Evolutionary conservation across 1,284 basidiomycete genomes (phyloP).

Genomic region (Malassezia japonica): DNA sequence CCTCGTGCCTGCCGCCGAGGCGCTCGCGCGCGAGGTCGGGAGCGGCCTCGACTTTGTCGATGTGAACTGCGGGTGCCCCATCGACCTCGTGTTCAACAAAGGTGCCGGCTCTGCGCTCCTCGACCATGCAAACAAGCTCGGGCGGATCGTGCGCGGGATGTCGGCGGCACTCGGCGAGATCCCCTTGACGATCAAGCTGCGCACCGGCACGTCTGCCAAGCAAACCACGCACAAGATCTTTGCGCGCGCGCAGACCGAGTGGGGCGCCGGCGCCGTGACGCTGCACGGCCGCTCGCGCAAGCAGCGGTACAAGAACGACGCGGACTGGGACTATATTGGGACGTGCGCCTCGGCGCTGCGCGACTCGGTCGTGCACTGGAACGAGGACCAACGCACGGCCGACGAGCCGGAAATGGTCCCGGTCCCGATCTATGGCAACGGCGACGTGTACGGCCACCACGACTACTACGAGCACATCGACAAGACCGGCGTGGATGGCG

Average conservation of each 20-base stretch:
- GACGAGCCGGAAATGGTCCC: conserved; percentile 54
- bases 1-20: conserved; percentile 73
- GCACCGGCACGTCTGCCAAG: conserved; percentile 65
- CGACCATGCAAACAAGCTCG: conserved; percentile 69
- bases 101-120: conserved; percentile 85
- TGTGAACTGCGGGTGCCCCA: conserved; percentile 91
- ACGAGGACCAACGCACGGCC: conserved; percentile 28
- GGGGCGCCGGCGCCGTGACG: conserved; percentile 69
- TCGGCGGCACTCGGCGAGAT: conserved; percentile 79
- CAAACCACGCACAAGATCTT: conserved; percentile 68
- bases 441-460: conserved; percentile 80
- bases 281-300: conserved; percentile 64
- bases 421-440: conserved; percentile 88
- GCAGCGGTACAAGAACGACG: conserved; percentile 46
- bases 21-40: conserved; percentile 59
- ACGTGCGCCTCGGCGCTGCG: conserved; percentile 76
- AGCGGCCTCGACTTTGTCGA: conserved; percentile 78
- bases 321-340: conserved; percentile 54
- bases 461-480: conserved; percentile 73
- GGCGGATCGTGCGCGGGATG: conserved; percentile 83
- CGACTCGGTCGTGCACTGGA: conserved; percentile 48
- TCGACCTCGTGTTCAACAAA: conserved; percentile 84
- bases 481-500: conserved; percentile 71
- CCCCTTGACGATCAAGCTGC: conserved; percentile 85
- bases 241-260: conserved; percentile 67